Evolutionary conservation across 805 yeast species (phyloP).

Genomic region (Teunomyces cretensis): DNA sequence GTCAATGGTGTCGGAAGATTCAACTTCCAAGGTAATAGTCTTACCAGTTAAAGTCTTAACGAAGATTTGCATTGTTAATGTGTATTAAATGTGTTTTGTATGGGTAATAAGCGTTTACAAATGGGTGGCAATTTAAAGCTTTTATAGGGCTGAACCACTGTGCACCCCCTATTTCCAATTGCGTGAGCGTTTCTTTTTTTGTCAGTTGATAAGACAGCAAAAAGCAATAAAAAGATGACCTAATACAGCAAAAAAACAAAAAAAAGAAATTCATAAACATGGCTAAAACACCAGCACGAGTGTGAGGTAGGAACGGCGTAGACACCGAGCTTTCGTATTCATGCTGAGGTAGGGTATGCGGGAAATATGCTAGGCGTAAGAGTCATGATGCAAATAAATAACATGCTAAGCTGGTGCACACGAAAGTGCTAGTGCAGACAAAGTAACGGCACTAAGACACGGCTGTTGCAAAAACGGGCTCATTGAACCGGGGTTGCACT

Average conservation of each 20-base stretch:
- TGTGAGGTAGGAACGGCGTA: neutral
- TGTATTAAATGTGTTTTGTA: constrained; percentile 47
- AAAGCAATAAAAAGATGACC: constrained; percentile 4
- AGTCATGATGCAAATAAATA: too few species aligned
- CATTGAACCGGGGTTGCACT: neutral
- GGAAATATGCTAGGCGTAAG: too few species aligned
- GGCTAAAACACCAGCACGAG: neutral
- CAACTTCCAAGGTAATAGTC: constrained; percentile 98
- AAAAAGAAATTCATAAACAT: constrained; percentile 1
- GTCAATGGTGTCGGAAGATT: constrained; percentile 98
- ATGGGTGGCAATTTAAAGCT: constrained; percentile 4
- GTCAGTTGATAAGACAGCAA: neutral
- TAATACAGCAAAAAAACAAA: neutral
- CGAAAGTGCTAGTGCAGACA: too few species aligned
- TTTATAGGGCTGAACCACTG: constrained; percentile 1
- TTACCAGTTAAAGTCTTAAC: constrained; percentile 99
- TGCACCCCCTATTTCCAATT: constrained; percentile 4
- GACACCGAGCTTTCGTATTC: too few species aligned
- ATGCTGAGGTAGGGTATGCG: neutral
- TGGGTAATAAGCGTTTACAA: constrained; percentile 24
- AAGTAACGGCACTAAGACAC: neutral
- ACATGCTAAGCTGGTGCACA: too few species aligned
- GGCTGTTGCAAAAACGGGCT: neutral
- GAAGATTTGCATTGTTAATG: constrained; percentile 80
- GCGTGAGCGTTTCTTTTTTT: constrained; percentile 3